Conservation (phyloP, 768 basidiomycete species). For the Tricholoma bakamatsutake region DNA sequence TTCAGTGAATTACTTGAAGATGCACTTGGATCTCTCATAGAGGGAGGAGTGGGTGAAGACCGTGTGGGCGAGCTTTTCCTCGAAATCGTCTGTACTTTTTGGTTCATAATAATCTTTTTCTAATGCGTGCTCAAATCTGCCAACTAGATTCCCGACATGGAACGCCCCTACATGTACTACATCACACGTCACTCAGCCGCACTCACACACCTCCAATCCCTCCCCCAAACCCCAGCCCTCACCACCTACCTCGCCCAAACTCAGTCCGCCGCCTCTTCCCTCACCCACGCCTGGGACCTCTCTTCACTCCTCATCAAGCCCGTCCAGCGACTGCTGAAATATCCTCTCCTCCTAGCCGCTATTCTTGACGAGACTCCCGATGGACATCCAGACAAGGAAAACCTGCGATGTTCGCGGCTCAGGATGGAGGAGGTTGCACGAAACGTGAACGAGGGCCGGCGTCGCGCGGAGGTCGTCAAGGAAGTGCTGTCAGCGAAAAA, state of each 20-base stretch:
- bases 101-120: constrained; percentile 5
- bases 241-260: constrained; percentile 63
- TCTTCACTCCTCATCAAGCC: constrained; percentile 95
- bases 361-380: constrained; percentile 74
- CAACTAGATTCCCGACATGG: constrained; percentile 59
- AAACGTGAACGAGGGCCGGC: constrained; percentile 72
- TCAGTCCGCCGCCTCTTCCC: constrained; percentile 55
- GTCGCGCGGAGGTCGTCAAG: constrained; percentile 74
- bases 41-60: constrained; percentile 65
- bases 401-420: constrained; percentile 44
- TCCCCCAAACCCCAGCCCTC: constrained; percentile 48
- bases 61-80: constrained; percentile 66
- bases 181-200: constrained; percentile 78
- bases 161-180: constrained; percentile 70
- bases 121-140: constrained; percentile 1
- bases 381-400: constrained; percentile 58
- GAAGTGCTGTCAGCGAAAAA: constrained; percentile 54
- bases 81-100: constrained; percentile 47
- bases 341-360: constrained; percentile 76
- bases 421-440: constrained; percentile 69
- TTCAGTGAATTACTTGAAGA: constrained; percentile 61
- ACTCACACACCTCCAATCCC: constrained; percentile 52
- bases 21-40: constrained; percentile 57
- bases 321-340: constrained; percentile 93
- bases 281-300: constrained; percentile 90